Evolutionary conservation across 805 yeast genomes (phyloP).

Genomic region (Pichia manshurica): DNA sequence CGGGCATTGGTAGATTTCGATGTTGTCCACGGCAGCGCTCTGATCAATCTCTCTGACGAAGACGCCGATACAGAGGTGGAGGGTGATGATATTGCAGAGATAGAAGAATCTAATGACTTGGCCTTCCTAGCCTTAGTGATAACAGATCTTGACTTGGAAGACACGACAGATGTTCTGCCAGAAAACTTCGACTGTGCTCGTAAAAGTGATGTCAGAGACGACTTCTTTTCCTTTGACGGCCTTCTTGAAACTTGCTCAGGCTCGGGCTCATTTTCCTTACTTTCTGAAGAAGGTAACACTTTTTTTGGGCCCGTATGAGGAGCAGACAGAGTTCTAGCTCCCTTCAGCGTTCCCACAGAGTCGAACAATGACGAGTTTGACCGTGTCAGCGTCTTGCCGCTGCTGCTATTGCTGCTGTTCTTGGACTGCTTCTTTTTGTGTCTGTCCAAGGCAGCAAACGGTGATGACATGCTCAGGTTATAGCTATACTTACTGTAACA

Average conservation of each 20-base stretch:
- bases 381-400: not conserved
- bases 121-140: not conserved
- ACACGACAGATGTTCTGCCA: constrained; percentile 8
- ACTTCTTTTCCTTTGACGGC: not conserved
- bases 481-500: no score
- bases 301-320: no score
- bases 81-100: no score
- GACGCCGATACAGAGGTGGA: not conserved
- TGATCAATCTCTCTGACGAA: not conserved
- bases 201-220: constrained; percentile 6
- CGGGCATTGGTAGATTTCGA: not conserved
- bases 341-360: not conserved
- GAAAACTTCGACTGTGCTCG: constrained; percentile 11
- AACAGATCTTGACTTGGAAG: constrained; percentile 4
- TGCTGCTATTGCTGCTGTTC: not conserved
- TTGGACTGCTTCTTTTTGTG: constrained; percentile 1
- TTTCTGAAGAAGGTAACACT: not conserved
- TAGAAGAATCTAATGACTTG: not conserved
- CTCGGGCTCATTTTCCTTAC: no score
- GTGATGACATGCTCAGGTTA: constrained; percentile 8
- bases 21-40: constrained; percentile 7
- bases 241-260: no score
- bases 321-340: not conserved
- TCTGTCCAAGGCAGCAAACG: constrained; percentile 15
- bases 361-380: constrained; percentile 4